A percentile compares a stretch with the other conserved stretches of the same genome.
phyloP scores from a whole-genome alignment of 2,329 filamentous ascomycete species.

The Fusarium humuli region DNA sequence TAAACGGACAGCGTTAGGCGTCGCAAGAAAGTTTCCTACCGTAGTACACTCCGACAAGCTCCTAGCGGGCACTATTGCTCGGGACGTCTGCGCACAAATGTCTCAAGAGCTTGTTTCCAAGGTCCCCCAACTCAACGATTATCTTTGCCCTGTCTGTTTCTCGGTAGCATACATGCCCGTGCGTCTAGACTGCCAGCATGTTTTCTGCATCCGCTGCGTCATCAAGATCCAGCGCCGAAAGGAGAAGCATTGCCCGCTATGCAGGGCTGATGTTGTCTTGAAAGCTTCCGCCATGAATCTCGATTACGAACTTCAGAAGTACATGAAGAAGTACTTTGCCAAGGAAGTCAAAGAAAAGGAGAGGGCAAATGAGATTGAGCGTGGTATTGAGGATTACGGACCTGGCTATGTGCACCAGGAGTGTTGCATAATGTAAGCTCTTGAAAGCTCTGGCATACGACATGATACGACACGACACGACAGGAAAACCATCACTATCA shows the following conservation, averaged over 20 bases:
- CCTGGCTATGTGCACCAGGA: conserved; percentile 69
- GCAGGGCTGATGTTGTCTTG: conserved; percentile 77
- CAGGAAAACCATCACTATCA: neutral
- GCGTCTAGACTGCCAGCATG: conserved; percentile 77
- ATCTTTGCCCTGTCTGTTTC: conserved; percentile 83
- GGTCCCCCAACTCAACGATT: conserved; percentile 87
- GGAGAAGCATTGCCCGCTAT: conserved; percentile 79
- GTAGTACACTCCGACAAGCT: conserved; percentile 69
- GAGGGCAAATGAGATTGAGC: conserved; percentile 77
- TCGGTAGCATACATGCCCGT: conserved; percentile 84
- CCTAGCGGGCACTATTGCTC: conserved; percentile 75
- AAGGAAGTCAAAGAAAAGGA: conserved; percentile 76
- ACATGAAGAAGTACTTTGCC: conserved; percentile 81
- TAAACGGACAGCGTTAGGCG: conserved; percentile 81
- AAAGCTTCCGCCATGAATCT: conserved; percentile 77
- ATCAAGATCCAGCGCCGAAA: conserved; percentile 80
- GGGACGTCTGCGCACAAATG: conserved; percentile 80
- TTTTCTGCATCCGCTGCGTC: conserved; percentile 87
- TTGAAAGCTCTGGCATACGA: neutral
- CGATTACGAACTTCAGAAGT: conserved; percentile 74
- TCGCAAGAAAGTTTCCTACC: conserved; percentile 71
- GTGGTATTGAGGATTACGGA: conserved; percentile 79
- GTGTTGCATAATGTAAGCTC: conserved; percentile 69
- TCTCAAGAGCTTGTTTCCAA: conserved; percentile 77
- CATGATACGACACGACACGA: neutral